These are phyloP conservation scores for Auxenochlorella pyrenoidosa DNA, from an alignment of 139 green algal species.

Conservation along the genomic window DNA sequence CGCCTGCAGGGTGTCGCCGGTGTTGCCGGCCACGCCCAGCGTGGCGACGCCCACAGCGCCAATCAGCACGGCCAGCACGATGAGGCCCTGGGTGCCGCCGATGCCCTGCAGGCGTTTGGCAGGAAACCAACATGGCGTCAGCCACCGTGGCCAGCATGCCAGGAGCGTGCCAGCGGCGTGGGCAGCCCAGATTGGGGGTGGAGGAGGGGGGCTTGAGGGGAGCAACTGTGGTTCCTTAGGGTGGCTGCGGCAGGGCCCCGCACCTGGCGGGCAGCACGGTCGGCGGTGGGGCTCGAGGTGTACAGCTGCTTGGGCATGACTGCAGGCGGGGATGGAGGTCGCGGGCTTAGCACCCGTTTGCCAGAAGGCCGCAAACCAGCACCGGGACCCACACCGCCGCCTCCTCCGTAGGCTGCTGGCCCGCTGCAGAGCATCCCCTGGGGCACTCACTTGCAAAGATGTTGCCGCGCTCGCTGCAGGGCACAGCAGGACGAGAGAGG, in stretches of 20 bases:
- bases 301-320: constrained; percentile 18
- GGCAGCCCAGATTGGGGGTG: too few species aligned
- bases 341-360: background rate
- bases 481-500: too few species aligned
- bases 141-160: too few species aligned
- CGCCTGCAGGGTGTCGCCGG: constrained; percentile 4
- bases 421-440: too few species aligned
- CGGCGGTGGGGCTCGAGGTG: constrained; percentile 1
- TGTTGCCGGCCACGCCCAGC: background rate
- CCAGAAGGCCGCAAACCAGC: background rate
- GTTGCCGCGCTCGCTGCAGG: constrained; percentile 1
- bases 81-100: constrained; percentile 18
- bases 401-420: too few species aligned
- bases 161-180: too few species aligned
- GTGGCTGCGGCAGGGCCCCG: too few species aligned
- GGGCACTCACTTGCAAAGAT: constrained; percentile 2
- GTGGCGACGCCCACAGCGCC: background rate
- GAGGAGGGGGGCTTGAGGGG: too few species aligned
- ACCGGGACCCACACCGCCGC: background rate
- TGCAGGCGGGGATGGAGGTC: background rate
- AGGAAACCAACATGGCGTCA: too few species aligned
- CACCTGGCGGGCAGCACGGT: constrained; percentile 13
- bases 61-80: background rate
- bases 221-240: too few species aligned
- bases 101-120: background rate